Evolutionary conservation across 2,329 filamentous ascomycete genomes (phyloP), one percentile per base, ranked within the genome.

Genomic region (Talaromyces atroroseus): DNA sequence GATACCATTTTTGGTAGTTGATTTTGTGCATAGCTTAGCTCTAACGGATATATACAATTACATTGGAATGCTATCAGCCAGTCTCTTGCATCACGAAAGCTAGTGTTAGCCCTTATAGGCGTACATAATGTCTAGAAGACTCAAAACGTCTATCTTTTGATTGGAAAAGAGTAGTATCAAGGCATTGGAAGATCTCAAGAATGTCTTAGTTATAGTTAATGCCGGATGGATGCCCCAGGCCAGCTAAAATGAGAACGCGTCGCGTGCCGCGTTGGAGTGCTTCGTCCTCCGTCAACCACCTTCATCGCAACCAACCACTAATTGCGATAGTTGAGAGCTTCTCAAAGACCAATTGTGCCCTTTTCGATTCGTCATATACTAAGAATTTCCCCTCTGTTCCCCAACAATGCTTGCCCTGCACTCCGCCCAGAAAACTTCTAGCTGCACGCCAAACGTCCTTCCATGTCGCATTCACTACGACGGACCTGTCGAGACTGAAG

Each of bases 381-480:
- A 29, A 29, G 26, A 29, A 2, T 36, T 36, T 36, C n/a, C 11
- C 21, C 5, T 26, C 10, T 34, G 12, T 29, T 48, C 11, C 26
- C 42, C 46, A 20, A 48, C 32, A 59, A 74, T 74, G 69, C 71
- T 72, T 53, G 63, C 68, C 54, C 63, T 76, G 49, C 65, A 72
- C 59, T 57, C 68, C 36, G 54, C 64, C 54, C 61, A 63, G 61
- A 65, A 54, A 38, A 24, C 57, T 12, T 42, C 56, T 47, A 78
- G 78, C 58, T 77, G 77, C 54, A 82, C 78, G 0, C 82, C 87
- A 3, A 87, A 96, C 66, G 75, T 96, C 20, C 79, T 96, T 14
- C 91, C 92, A 3, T 94, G 89, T 65, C 82, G 84, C 54, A 83
- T 96, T 66, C 81, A 92, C 64, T 87, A 95, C 71, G 83, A 88